Base-by-base conservation (phyloP, 768 basidiomycete genomes). In the Lactifluus piperatus region DNA sequence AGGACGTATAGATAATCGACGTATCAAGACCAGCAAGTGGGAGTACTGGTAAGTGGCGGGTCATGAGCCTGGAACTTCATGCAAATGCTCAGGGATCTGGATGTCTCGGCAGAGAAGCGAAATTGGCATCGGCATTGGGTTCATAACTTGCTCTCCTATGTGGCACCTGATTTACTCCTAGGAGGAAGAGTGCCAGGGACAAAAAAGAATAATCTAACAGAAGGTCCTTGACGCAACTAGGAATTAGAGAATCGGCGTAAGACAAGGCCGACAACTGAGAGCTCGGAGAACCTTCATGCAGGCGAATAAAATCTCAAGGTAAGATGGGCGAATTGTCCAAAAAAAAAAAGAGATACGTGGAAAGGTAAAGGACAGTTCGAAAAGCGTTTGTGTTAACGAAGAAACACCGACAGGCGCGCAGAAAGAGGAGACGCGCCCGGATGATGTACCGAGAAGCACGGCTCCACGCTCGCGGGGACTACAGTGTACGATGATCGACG, bases 371-470 rank as follows among this genome's bases (percentile, higher is more conserved):
- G 14, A 7, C 2, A 16, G n/a, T n/a, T n/a, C 41, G 37, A 36
- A 44, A 11, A 24, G 22, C 6, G 30, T n/a, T 9, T 22, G 6
- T n/a, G 20, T 47, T 8, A 16, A 55, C 16, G 46, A 10, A 16
- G 45, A 26, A 32, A 36, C 9, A 16, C 20, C 11, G 36, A 39
- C 48, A 45, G 54, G 13, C 48, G 48, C 53, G 39, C 54, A 18
- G 16, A 43, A 44, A 43, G 46, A 44, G 43, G 52, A 45, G 46
- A 45, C 53, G 41, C 41, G 36, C 4, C 18, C 27, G 49, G 37
- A 60, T 51, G 59, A 60, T 60, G 49, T 6, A 56, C 54, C 54
- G 60, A 56, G 60, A 61, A 61, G 60, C 54, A 47, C 60, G 60
- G 60, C 45, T 51, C 26, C 29, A 24, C 44, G 30, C 49, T 56